phyloP scores from a whole-genome alignment of 2,329 filamentous ascomycete genomes.

The Claviceps capensis region DNA sequence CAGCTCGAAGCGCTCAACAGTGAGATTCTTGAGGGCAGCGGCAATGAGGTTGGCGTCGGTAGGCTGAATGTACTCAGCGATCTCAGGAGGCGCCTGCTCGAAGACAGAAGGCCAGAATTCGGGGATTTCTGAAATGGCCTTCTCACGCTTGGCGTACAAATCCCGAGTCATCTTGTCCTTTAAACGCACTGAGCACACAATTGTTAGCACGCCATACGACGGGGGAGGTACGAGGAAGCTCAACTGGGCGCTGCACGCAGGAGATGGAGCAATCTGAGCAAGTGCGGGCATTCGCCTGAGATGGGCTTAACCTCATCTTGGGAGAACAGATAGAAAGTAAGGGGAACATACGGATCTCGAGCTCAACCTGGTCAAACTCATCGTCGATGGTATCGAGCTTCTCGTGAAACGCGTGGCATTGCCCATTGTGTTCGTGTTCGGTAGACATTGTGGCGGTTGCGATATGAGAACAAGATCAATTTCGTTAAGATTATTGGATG shows the following conservation, averaged over 20 bases:
- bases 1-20: slow-evolving; percentile 71
- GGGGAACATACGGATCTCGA: slow-evolving; percentile 58
- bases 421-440: slow-evolving; percentile 21
- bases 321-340: background rate
- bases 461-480: slow-evolving; percentile 3
- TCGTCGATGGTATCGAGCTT: slow-evolving; percentile 68
- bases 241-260: background rate
- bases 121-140: slow-evolving; percentile 57
- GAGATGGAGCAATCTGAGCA: background rate
- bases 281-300: background rate
- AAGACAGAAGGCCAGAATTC: slow-evolving; percentile 95
- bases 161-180: slow-evolving; percentile 54
- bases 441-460: slow-evolving; percentile 20
- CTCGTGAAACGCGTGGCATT: slow-evolving; percentile 48
- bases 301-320: background rate
- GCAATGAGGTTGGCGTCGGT: slow-evolving; percentile 63
- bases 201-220: background rate
- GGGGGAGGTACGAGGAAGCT: no score
- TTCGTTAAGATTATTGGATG: slow-evolving; percentile 2
- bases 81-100: slow-evolving; percentile 70
- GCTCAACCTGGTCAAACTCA: slow-evolving; percentile 72
- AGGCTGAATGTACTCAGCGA: slow-evolving; percentile 80
- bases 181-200: slow-evolving; percentile 47
- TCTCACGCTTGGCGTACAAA: slow-evolving; percentile 64
- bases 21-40: slow-evolving; percentile 51